phyloP scores from a whole-genome alignment of 441 rosid species.

The Populus hybrid region DNA sequence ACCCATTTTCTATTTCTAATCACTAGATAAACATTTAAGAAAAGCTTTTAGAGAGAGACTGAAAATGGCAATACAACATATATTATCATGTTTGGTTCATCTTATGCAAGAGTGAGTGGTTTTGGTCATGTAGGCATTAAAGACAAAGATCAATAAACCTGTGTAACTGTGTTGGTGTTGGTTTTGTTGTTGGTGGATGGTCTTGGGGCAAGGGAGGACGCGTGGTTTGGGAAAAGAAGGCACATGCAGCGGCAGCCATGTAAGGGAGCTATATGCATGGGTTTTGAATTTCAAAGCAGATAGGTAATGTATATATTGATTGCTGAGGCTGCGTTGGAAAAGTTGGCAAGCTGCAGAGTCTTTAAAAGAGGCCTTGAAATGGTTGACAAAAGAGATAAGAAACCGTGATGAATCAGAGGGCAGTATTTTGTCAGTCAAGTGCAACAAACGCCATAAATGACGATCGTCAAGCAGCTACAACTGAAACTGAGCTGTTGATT shows the following conservation, averaged over 20 bases:
- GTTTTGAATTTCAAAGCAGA: not conserved
- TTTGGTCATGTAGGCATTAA: slow-evolving; percentile 13
- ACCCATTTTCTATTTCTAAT: slow-evolving; percentile 11
- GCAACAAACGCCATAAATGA: slow-evolving; percentile 27
- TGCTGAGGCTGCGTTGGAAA: slow-evolving; percentile 14
- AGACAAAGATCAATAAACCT: not conserved
- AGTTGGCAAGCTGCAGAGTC: slow-evolving; percentile 10
- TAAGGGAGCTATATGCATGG: slow-evolving; percentile 2
- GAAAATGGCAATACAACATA: not conserved
- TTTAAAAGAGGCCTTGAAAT: slow-evolving; percentile 27
- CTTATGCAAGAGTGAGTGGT: not conserved
- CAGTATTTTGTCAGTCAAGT: not conserved
- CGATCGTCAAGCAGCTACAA: slow-evolving; percentile 6
- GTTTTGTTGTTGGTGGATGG: not conserved
- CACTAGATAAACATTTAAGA: not conserved
- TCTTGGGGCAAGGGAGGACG: slow-evolving; percentile 11
- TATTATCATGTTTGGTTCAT: not conserved
- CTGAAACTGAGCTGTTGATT: slow-evolving; percentile 28
- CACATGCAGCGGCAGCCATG: slow-evolving; percentile 6
- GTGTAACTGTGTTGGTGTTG: not conserved
- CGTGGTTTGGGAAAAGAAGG: not conserved
- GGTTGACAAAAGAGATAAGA: slow-evolving; percentile 28
- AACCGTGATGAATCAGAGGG: not conserved
- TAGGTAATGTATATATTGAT: slow-evolving; percentile 1
- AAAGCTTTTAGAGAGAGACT: not conserved